Conservation (phyloP, 257 asterid genomes). For the Ilex aquifolium region DNA sequence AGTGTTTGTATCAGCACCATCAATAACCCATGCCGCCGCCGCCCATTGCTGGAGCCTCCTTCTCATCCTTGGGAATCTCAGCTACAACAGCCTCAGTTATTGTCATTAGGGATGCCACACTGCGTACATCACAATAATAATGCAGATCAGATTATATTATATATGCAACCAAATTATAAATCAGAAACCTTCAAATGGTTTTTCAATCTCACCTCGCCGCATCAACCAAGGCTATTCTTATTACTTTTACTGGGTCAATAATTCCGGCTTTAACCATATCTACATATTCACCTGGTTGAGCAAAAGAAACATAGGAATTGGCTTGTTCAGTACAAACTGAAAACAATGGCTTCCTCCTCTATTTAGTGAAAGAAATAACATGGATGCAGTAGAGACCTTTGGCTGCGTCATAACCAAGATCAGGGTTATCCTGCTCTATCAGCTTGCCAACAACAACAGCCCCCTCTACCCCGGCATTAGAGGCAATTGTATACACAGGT, state of each 20-base stretch:
- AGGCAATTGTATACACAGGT: conserved; percentile 73
- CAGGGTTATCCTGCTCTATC: conserved; percentile 77
- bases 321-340: not conserved
- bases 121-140: conserved; percentile 20
- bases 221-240: conserved; percentile 89
- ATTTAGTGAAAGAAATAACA: not conserved
- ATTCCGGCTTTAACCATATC: conserved; percentile 93
- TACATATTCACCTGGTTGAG: conserved; percentile 67
- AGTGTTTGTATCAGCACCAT: conserved; percentile 9
- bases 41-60: conserved; percentile 59
- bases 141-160: not conserved
- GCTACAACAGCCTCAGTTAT: conserved; percentile 88
- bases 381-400: conserved; percentile 38
- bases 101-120: conserved; percentile 84
- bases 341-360: not conserved
- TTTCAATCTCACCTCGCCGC: conserved; percentile 67
- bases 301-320: not conserved
- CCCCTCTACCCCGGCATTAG: conserved; percentile 95
- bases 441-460: conserved; percentile 93
- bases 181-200: not conserved
- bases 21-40: conserved; percentile 74
- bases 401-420: conserved; percentile 95
- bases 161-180: not conserved
- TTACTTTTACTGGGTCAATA: conserved; percentile 79
- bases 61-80: conserved; percentile 72